Percentiles rank a stretch among this genome's conserved stretches.
Conservation (phyloP, 495 filamentous ascomycete genomes). For the Pseudoneurospora amorphoporcata region DNA sequence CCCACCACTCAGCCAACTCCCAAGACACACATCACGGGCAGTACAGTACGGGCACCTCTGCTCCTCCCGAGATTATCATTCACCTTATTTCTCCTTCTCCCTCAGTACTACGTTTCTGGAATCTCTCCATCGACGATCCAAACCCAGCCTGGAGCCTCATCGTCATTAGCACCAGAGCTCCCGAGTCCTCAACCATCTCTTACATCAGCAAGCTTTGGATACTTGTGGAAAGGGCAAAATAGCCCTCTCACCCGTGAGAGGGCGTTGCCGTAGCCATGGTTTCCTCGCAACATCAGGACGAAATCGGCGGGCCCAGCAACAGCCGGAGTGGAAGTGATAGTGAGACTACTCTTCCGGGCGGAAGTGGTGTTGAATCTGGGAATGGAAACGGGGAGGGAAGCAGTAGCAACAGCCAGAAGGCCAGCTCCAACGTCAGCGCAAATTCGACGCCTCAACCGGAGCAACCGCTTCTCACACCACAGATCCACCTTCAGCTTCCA, state of each 20-base stretch:
- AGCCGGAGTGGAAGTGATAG: not conserved
- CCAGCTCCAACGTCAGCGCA: not conserved
- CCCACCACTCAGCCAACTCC: not conserved
- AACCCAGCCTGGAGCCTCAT: not conserved
- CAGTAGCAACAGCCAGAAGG: not conserved
- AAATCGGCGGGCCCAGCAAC: not conserved
- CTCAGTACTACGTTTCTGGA: not conserved
- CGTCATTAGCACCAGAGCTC: not conserved
- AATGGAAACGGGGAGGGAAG: not conserved
- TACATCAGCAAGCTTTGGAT: not conserved
- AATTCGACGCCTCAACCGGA: not conserved
- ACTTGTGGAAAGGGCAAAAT: not conserved
- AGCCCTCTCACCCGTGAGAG: not conserved
- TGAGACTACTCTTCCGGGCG: not conserved
- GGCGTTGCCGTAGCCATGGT: not conserved
- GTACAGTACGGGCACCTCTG: not conserved
- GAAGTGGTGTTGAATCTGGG: not conserved
- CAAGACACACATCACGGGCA: not conserved
- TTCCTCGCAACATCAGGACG: not conserved
- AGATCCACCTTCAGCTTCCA: conserved; percentile 1
- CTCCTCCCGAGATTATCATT: not conserved
- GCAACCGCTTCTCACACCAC: not conserved
- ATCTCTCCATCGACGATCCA: not conserved
- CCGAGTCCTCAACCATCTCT: not conserved
- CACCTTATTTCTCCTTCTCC: not conserved